Evolutionary conservation across 768 basidiomycete genomes (phyloP), one percentile per base, ranked within the genome.

Genomic region (Lyophyllum decastes): DNA sequence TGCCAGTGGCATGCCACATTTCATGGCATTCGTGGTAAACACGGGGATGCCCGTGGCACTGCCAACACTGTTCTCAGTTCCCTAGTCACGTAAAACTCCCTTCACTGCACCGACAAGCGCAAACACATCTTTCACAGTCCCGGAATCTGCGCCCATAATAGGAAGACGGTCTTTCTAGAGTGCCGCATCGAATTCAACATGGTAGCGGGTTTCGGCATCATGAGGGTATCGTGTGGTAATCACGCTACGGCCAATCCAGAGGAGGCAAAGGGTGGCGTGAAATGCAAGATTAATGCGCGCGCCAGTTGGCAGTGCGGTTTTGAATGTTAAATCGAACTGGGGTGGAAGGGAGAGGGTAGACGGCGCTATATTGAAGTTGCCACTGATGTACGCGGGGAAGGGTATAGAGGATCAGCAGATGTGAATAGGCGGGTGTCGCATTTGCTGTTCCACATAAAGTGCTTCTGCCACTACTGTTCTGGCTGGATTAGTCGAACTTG

Each of bases 281-380:
- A 65, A 76, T 11, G 73, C 73, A 14, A 75, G 65, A 55, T 74
- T 73, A 26, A 75, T 62, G 17, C 75, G 65, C 4, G 64, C 73
- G 14, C 73, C 73, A n/a, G 75, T 74, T 12, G 74, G 68, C 7
- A 74, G 52, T 1, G 70, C 72, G 0, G 63, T 64, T 58, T 71
- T 73, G 4, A 60, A 61, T 1, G 49, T 35, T 19, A 74, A 58
- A 17, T 62, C 34, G 22, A 74, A 59, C 55, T 66, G 56, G 12
- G 68, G 60, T 22, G 69, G 68, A n/a, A 71, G 63, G 26, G 67
- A 69, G 17, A 70, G 55, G 1, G 58, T 56, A 14, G 67, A 70
- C 8, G 70, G 69, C 6, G 70, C 56, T 49, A 69, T 60, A 52
- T 70, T 71, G 61, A 72, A 72, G 34, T 70, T 60, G 8, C 69